A percentile compares a stretch with the other conserved stretches of the same genome.
phyloP scores from a whole-genome alignment of 2,329 filamentous ascomycete genomes.

The Hypoxylon sp. region DNA sequence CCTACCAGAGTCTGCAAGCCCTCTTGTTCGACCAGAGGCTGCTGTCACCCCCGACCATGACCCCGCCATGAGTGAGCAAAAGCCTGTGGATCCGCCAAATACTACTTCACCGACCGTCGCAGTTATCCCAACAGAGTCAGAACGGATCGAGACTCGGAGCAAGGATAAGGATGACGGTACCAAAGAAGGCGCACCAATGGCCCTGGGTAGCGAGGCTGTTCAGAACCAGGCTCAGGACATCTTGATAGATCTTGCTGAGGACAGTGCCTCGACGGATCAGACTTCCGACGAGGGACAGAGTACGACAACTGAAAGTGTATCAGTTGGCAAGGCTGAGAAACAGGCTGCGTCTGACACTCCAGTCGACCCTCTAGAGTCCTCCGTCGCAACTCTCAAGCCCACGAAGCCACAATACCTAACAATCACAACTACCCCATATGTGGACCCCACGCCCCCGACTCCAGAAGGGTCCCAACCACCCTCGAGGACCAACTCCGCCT shows the following conservation, averaged over 20 bases:
- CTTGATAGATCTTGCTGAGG: conserved; percentile 27
- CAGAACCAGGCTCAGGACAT: conserved; percentile 21
- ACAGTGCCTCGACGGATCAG: conserved; percentile 25
- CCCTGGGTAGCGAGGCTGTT: conserved; percentile 10
- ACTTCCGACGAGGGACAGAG: conserved; percentile 18
- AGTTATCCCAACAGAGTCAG: conserved; percentile 30
- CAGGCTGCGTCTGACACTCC: conserved; percentile 13
- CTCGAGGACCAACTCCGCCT: conserved; percentile 72
- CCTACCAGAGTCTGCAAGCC: conserved; percentile 43
- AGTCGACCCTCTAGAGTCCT: conserved; percentile 59
- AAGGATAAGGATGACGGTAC: conserved; percentile 33
- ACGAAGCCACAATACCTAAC: conserved; percentile 63
- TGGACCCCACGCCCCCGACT: conserved; percentile 72
- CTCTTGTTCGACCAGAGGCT: conserved; percentile 43
- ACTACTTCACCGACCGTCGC: conserved; percentile 41
- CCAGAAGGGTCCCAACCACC: conserved; percentile 69
- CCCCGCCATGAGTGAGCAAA: conserved; percentile 52
- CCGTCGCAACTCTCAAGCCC: conserved; percentile 66
- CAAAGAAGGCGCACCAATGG: conserved; percentile 2
- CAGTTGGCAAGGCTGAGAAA: conserved; percentile 21
- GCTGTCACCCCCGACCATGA: conserved; percentile 49
- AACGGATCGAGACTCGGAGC: conserved; percentile 22
- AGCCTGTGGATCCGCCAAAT: conserved; percentile 43
- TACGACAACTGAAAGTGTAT: conserved; percentile 2
- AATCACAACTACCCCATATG: conserved; percentile 64